Conservation (phyloP, 257 asterid species). For the Fraxinus americana region DNA sequence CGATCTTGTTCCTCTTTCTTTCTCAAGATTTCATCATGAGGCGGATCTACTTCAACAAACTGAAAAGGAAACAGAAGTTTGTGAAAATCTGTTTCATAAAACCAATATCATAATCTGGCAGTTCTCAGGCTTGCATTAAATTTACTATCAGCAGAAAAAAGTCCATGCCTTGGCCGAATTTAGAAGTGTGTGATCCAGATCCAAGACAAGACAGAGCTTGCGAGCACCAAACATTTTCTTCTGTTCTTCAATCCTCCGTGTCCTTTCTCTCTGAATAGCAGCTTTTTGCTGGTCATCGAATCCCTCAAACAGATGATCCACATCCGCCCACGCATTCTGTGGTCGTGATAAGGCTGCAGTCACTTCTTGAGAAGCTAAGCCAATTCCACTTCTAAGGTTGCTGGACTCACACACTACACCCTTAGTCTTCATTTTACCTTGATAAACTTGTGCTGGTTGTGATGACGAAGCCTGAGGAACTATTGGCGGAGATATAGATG, state of each 20-base stretch:
- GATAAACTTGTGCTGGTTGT: slow-evolving; percentile 40
- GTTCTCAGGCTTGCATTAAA: slow-evolving; percentile 13
- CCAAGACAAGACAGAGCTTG: slow-evolving; percentile 96
- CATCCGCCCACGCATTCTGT: slow-evolving; percentile 74
- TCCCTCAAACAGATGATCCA: slow-evolving; percentile 87
- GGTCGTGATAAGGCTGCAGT: slow-evolving; percentile 59
- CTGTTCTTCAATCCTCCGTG: slow-evolving; percentile 93
- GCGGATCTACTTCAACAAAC: slow-evolving; percentile 86
- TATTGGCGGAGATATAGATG: slow-evolving; percentile 34
- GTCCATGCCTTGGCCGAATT: slow-evolving; percentile 91
- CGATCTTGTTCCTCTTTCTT: slow-evolving; percentile 96
- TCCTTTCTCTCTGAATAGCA: slow-evolving; percentile 89
- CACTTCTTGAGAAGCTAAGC: slow-evolving; percentile 47
- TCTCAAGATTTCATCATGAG: slow-evolving; percentile 84
- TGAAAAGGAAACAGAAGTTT: slow-evolving; percentile 40
- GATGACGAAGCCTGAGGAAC: slow-evolving; percentile 46
- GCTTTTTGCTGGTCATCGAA: slow-evolving; percentile 86
- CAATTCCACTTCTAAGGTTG: slow-evolving; percentile 42
- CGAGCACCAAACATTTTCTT: slow-evolving; percentile 79
- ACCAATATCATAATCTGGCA: slow-evolving; percentile 1
- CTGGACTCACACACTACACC: slow-evolving; percentile 44
- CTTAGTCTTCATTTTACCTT: slow-evolving; percentile 45
- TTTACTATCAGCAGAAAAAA: not conserved
- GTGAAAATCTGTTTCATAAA: not conserved
- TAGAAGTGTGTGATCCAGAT: slow-evolving; percentile 93